Evolutionary conservation across 192 early-diverging fungal species (phyloP), one percentile per base, ranked within the genome.

Genomic region (Entomortierella beljakovae): DNA sequence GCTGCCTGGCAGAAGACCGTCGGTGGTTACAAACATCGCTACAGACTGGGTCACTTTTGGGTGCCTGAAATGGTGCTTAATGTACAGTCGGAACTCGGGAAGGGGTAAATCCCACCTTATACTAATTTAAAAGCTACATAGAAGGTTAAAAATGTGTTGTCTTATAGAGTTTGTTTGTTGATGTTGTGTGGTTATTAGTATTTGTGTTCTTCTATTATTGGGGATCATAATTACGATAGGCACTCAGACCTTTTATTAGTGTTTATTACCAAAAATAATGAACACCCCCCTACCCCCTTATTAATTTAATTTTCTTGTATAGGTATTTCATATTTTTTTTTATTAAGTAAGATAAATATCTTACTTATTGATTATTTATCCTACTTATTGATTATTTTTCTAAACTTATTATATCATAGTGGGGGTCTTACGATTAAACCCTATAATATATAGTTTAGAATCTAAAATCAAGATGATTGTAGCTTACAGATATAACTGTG

Each of bases 111-210:
- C n/a, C n/a, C n/a, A n/a, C n/a, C n/a, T n/a, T n/a, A n/a, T n/a
- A 22, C 20, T n/a, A n/a, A n/a, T n/a, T n/a, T n/a, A n/a, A n/a
- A 64, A 23, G 51, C 29, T n/a, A 50, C 49, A 18, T 31, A 54
- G 52, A 64, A 64, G 51, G n/a, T 54, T 50, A 40, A 50, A 52
- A 64, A 64, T 52, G 63, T 54, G 63, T 52, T 50, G 63, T 64
- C 63, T 64, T 29, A 54, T 52, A 54, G 37, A 64, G 51, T 64
- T 59, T 59, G 62, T 83, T 83, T 74, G 77, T 83, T 38, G 73
- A 84, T 68, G 54, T 84, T 46, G 83, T 84, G 57, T 84, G 83
- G 68, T 77, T 84, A 81, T 71, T 84, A 81, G 64, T 84, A 81
- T 84, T 84, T 55, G 55, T 84, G 28, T 65, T 81, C 54, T 71